A percentile compares a stretch with the other conserved stretches of the same genome.
Conservation (phyloP, 169 alveolate species). For the Eimeria maxima region DNA sequence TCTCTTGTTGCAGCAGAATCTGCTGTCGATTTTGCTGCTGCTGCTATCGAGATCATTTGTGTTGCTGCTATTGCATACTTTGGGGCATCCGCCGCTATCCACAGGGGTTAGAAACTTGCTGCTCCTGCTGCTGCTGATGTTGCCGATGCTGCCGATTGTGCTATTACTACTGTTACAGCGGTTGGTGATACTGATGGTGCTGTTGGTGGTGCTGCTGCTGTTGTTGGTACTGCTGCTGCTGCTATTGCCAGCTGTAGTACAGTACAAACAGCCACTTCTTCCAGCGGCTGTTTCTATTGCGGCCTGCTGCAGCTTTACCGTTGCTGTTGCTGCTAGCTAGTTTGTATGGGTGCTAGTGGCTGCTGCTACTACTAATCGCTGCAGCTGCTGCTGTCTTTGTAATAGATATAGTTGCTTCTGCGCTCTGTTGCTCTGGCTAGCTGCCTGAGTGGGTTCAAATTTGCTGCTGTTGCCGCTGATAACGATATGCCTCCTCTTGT, state of each 20-base stretch:
- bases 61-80: slow-evolving; percentile 1
- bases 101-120: background rate
- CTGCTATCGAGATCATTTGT: background rate
- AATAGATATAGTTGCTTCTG: no score
- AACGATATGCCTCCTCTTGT: no score
- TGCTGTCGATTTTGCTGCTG: background rate
- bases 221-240: background rate
- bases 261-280: no score
- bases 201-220: no score
- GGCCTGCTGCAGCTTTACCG: background rate
- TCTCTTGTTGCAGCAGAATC: background rate
- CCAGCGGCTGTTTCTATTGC: background rate
- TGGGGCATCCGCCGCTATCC: slow-evolving; percentile 8
- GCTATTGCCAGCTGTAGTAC: background rate
- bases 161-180: no score
- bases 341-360: background rate
- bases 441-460: no score
- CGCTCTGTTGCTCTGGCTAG: no score
- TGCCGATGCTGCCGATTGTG: no score
- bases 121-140: no score
- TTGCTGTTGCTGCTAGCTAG: slow-evolving; percentile 9
- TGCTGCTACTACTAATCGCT: background rate
- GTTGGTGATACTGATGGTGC: no score
- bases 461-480: no score
- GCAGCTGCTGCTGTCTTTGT: no score